Conservation (phyloP, 2,329 filamentous ascomycete genomes). For the Beauveria bassiana region DNA sequence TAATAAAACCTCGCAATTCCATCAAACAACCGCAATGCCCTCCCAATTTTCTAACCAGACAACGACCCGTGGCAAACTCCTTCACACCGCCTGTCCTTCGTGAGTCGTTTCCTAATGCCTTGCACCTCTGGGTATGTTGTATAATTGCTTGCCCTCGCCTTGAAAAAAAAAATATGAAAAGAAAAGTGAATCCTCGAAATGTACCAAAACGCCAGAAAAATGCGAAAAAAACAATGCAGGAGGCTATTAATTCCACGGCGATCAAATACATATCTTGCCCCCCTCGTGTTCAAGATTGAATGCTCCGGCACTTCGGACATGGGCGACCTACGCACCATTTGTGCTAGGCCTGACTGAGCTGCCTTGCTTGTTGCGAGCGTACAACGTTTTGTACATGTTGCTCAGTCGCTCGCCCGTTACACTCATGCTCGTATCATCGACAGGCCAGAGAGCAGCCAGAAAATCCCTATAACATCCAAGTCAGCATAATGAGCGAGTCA, state of each 20-base stretch:
- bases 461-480: conserved; percentile 30
- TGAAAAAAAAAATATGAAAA: conserved; percentile 13
- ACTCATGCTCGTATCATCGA: conserved; percentile 36
- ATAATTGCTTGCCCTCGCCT: conserved; percentile 14
- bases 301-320: not conserved
- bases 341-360: conserved; percentile 21
- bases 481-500: conserved; percentile 3
- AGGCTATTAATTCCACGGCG: conserved; percentile 11
- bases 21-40: not conserved
- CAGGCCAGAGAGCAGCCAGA: conserved; percentile 37
- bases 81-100: conserved; percentile 12
- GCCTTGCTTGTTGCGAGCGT: conserved; percentile 25
- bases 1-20: conserved; percentile 1
- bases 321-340: conserved; percentile 24
- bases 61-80: conserved; percentile 16
- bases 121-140: conserved; percentile 22
- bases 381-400: conserved; percentile 36
- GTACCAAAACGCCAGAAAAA: conserved; percentile 17
- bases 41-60: conserved; percentile 4
- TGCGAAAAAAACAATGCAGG: conserved; percentile 13
- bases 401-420: conserved; percentile 37
- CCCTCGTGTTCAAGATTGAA: conserved; percentile 1
- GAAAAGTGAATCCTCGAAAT: conserved; percentile 18
- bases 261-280: conserved; percentile 11
- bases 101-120: conserved; percentile 16